phyloP scores from a whole-genome alignment of 495 filamentous ascomycete species.

The Sordaria brevicollis region DNA sequence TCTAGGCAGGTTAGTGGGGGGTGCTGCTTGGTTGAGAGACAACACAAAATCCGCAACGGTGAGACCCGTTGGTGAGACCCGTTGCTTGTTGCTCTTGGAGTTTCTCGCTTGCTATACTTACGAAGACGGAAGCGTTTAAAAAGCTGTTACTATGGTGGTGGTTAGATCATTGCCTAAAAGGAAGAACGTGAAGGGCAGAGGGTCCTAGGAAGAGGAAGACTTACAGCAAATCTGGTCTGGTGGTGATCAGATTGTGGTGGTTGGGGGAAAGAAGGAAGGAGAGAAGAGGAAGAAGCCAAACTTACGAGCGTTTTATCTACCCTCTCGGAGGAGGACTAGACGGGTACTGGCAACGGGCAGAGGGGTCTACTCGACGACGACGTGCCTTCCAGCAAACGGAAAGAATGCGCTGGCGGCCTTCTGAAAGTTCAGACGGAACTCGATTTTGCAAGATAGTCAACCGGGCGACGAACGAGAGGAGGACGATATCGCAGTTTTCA shows the following conservation, averaged over 20 bases:
- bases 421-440: neutral
- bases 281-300: neutral
- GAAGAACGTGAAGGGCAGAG: too few species aligned
- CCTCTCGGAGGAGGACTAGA: neutral
- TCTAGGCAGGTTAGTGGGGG: neutral
- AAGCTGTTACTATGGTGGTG: too few species aligned
- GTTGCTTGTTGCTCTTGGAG: too few species aligned
- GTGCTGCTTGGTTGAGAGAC: neutral
- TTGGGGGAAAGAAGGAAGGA: neutral
- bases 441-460: neutral
- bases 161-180: too few species aligned
- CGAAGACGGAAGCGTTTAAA: too few species aligned
- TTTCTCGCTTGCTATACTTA: too few species aligned
- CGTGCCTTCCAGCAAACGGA: neutral
- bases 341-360: too few species aligned
- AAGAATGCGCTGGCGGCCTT: neutral
- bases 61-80: too few species aligned
- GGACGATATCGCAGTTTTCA: neutral
- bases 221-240: too few species aligned
- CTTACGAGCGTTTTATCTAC: neutral
- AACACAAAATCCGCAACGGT: too few species aligned
- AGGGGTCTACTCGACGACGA: neutral
- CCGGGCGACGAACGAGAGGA: neutral
- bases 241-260: neutral
- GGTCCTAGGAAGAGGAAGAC: too few species aligned